phyloP scores from a whole-genome alignment of 73 alveolate genomes.

The Breviolum minutum region DNA sequence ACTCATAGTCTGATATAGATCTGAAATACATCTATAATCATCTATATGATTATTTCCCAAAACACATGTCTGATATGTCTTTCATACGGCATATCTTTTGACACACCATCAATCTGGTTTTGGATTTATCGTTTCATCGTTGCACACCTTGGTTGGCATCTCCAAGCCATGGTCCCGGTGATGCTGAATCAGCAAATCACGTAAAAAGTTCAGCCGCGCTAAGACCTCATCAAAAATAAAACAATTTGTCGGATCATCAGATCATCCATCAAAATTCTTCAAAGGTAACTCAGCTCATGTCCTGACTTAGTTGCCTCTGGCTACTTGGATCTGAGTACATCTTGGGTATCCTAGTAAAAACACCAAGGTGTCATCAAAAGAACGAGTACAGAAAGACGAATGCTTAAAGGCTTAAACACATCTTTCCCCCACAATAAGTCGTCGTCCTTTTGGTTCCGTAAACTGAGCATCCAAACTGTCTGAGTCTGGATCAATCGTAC shows the following conservation, averaged over 20 bases:
- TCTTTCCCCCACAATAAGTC: neutral
- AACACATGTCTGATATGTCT: no score
- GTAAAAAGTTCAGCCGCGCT: constrained; percentile 39
- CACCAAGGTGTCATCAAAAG: no score
- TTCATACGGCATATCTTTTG: no score
- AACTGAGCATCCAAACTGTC: constrained; percentile 1
- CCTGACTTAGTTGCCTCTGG: neutral
- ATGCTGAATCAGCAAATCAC: constrained; percentile 10
- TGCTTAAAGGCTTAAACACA: neutral
- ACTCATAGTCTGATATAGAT: no score
- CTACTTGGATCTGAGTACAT: neutral
- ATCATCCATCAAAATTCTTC: neutral
- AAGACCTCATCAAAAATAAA: neutral
- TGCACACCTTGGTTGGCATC: neutral
- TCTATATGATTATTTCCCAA: no score
- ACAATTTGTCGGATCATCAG: neutral
- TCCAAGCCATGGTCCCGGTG: neutral
- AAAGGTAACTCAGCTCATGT: neutral
- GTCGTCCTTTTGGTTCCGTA: neutral
- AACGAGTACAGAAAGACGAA: neutral
- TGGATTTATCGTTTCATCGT: neutral
- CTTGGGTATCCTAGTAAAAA: no score
- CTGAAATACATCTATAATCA: no score
- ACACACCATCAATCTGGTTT: no score
- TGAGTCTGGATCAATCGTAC: constrained; percentile 74